These are phyloP conservation scores for Dioszegia hungarica DNA, from an alignment of 768 basidiomycete species.

Conservation along the genomic window DNA sequence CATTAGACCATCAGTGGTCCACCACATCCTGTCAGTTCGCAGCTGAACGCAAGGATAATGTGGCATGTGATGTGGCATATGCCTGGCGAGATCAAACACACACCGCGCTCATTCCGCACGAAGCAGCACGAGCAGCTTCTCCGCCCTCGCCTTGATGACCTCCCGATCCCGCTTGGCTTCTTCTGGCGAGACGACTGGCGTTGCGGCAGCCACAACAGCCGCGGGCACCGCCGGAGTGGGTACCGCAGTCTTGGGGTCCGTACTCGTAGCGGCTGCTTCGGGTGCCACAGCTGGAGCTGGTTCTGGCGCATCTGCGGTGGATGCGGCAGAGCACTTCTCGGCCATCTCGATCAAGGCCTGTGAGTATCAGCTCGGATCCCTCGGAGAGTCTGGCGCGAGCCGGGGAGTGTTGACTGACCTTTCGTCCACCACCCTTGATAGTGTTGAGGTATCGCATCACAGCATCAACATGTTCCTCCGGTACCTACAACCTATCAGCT, in stretches of 20 bases:
- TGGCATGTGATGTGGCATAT: no score
- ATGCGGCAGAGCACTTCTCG: not conserved
- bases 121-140: constrained; percentile 16
- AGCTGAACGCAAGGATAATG: no score
- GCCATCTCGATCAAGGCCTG: constrained; percentile 4
- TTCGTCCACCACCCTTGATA: constrained; percentile 23
- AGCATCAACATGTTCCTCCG: constrained; percentile 31
- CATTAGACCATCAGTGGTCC: no score
- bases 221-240: not conserved
- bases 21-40: no score
- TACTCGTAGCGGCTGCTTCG: not conserved
- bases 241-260: not conserved
- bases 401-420: constrained; percentile 23
- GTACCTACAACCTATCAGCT: constrained; percentile 12
- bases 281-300: not conserved
- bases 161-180: constrained; percentile 7
- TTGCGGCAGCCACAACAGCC: not conserved
- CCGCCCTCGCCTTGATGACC: constrained; percentile 17
- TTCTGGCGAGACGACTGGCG: not conserved
- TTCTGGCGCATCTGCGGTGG: not conserved
- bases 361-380: not conserved
- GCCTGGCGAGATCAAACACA: no score
- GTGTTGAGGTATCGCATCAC: constrained; percentile 35
- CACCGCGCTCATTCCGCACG: no score
- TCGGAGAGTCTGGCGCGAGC: not conserved